Evolutionary conservation across 768 basidiomycete genomes (phyloP).

Genomic region (Russula griseocarnosa): DNA sequence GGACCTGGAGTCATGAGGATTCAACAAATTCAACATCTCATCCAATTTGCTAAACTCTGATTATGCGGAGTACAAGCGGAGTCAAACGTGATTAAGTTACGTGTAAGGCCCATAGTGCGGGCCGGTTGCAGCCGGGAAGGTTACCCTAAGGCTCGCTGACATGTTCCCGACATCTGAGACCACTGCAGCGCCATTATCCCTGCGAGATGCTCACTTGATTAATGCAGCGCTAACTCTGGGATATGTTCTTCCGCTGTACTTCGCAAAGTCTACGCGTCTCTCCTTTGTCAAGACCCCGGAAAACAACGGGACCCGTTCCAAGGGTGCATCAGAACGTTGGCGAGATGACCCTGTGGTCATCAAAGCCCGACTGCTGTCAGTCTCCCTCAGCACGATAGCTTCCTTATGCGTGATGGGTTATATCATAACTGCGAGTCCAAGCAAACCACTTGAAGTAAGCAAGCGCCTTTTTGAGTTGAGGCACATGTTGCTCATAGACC

Average conservation of each 20-base stretch:
- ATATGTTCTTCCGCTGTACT: constrained; percentile 84
- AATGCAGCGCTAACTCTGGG: constrained; percentile 55
- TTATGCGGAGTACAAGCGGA: no score
- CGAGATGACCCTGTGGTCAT: constrained; percentile 87
- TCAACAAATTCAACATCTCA: no score
- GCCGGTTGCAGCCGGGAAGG: neutral
- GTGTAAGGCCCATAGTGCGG: neutral
- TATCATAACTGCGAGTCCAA: constrained; percentile 38
- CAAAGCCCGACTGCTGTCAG: constrained; percentile 68
- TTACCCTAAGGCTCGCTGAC: neutral
- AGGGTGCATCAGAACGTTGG: constrained; percentile 47
- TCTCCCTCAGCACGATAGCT: constrained; percentile 54
- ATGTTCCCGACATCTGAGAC: constrained; percentile 27
- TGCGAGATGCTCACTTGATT: constrained; percentile 46
- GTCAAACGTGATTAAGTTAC: constrained; percentile 35
- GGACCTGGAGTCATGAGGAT: no score
- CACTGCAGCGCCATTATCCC: constrained; percentile 29
- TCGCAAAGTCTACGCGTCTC: constrained; percentile 61
- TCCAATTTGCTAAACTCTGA: no score
- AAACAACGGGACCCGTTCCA: constrained; percentile 32
- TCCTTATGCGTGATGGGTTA: constrained; percentile 52
- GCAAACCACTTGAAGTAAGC: constrained; percentile 27
- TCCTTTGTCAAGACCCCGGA: constrained; percentile 40
- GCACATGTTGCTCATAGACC: neutral
- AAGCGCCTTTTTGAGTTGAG: constrained; percentile 3